phyloP scores from a whole-genome alignment of 164 flowering plant species.

The Nymphaea colorata region DNA sequence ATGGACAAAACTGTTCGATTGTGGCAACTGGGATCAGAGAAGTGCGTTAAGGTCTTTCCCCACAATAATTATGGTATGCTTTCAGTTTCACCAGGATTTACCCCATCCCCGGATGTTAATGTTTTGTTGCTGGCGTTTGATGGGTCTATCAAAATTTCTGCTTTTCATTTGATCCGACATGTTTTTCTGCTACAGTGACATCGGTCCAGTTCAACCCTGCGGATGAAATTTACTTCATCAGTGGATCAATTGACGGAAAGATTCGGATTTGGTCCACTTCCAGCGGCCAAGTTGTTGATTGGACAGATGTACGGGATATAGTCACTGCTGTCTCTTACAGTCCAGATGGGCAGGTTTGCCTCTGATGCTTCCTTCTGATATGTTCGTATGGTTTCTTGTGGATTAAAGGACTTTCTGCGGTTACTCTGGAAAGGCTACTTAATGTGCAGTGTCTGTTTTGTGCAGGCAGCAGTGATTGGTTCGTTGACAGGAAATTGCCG shows the following conservation, averaged over 20 bases:
- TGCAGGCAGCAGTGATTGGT: slow-evolving; percentile 76
- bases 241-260: slow-evolving; percentile 86
- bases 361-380: not conserved
- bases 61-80: slow-evolving; percentile 75
- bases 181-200: slow-evolving; percentile 42
- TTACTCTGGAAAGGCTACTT: not conserved
- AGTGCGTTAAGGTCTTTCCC: slow-evolving; percentile 50
- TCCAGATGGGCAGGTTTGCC: slow-evolving; percentile 64
- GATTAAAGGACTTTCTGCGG: not conserved
- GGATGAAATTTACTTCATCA: slow-evolving; percentile 60
- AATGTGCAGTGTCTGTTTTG: not conserved
- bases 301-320: slow-evolving; percentile 56
- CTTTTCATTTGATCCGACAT: not conserved
- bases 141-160: not conserved
- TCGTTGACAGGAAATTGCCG: slow-evolving; percentile 58
- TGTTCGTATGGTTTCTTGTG: slow-evolving; percentile 2
- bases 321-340: slow-evolving; percentile 68
- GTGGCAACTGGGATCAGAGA: slow-evolving; percentile 65
- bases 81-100: not conserved
- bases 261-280: slow-evolving; percentile 65
- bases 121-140: not conserved
- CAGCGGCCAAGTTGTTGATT: slow-evolving; percentile 47
- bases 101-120: not conserved
- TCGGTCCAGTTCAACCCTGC: slow-evolving; percentile 61
- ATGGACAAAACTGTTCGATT: slow-evolving; percentile 78